Evolutionary conservation across 2,329 filamentous ascomycete species (phyloP).

Genomic region (Dactylonectria macrodidyma): DNA sequence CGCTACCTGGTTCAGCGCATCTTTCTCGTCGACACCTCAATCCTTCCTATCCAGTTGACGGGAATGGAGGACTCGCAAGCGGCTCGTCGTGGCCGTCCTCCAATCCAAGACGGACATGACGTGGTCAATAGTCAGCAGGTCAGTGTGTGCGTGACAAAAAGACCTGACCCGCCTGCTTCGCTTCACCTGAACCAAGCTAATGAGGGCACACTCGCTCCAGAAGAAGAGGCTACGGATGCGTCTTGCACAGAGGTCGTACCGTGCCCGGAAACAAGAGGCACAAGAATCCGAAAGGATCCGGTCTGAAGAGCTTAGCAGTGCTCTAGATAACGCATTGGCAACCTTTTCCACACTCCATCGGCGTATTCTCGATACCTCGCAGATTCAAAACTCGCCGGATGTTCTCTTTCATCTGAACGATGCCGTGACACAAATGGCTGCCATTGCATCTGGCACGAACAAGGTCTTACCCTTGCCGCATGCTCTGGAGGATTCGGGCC

Average conservation of each 20-base stretch:
- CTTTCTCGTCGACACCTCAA: too few species aligned
- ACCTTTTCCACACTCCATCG: neutral
- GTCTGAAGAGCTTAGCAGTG: conserved; percentile 13
- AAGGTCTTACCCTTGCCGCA: neutral
- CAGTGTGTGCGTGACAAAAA: neutral
- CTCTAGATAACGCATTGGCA: neutral
- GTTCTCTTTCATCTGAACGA: neutral
- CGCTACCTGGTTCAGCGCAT: too few species aligned
- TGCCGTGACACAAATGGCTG: neutral
- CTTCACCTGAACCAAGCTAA: neutral
- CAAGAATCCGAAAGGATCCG: conserved; percentile 19
- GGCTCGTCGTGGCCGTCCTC: neutral
- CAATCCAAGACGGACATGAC: neutral
- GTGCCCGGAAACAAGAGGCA: conserved; percentile 13
- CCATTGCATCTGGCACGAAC: neutral
- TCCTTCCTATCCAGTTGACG: neutral
- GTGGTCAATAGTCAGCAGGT: neutral
- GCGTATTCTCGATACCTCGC: neutral
- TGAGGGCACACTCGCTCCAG: neutral
- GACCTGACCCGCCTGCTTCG: neutral
- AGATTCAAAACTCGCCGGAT: neutral
- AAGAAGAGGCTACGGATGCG: conserved; percentile 14
- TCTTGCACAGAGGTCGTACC: conserved; percentile 25
- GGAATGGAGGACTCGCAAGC: neutral
- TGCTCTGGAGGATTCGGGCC: neutral